phyloP scores from a whole-genome alignment of 2,329 filamentous ascomycete species.

The Calcarisporium arbuscula region DNA sequence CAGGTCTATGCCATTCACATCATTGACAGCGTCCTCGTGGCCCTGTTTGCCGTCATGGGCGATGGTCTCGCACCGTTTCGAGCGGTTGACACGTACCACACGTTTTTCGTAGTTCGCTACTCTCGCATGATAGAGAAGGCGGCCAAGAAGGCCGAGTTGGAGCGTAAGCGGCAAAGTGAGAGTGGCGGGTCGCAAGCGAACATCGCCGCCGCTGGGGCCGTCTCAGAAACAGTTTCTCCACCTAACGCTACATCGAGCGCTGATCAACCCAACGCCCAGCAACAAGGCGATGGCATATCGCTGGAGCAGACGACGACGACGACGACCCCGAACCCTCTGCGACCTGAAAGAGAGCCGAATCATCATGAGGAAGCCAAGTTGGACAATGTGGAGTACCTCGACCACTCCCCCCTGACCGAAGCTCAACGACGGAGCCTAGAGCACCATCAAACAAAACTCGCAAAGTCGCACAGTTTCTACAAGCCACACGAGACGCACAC shows the following conservation, averaged over 20 bases:
- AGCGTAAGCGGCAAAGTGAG: conserved; percentile 32
- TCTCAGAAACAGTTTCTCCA: too few species aligned
- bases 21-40: conserved; percentile 66
- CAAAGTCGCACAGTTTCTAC: conserved; percentile 82
- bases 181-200: conserved; percentile 2
- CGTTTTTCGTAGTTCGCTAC: conserved; percentile 75
- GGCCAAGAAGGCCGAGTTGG: conserved; percentile 28
- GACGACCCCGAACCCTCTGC: too few species aligned
- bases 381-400: conserved; percentile 33
- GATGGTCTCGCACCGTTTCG: conserved; percentile 70
- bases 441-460: conserved; percentile 74
- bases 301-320: conserved; percentile 4
- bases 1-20: conserved; percentile 65
- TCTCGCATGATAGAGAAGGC: conserved; percentile 28
- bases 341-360: too few species aligned
- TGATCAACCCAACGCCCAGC: conserved; percentile 1
- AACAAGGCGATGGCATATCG: conserved; percentile 2
- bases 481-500: conserved; percentile 82
- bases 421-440: conserved; percentile 61
- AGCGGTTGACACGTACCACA: conserved; percentile 78
- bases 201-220: too few species aligned
- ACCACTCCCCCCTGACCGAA: conserved; percentile 57
- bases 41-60: conserved; percentile 64
- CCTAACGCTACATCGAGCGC: too few species aligned
- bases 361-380: conserved; percentile 35